Evolutionary conservation across 805 yeast species (phyloP), one percentile per base, ranked within the genome.

Genomic region (Candida tallmaniae): DNA sequence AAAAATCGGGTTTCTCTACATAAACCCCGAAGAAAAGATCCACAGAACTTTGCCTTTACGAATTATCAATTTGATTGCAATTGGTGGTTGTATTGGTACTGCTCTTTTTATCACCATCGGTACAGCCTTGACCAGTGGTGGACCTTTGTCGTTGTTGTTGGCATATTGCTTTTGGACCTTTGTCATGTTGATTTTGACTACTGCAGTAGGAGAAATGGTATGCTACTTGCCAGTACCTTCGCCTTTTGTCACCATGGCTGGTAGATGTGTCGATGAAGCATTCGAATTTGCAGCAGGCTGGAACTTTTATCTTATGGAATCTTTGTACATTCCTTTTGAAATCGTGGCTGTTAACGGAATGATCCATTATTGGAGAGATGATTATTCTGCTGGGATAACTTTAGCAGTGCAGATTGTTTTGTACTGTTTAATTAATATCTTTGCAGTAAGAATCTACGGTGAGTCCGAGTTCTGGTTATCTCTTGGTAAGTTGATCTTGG

Each of bases 331-430:
- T 45, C 75, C 76, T 9, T 68, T 68, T 60, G 54, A 72, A 60
- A 58, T 70, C 35, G 64, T 68, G 14, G 62, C 65, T 45, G 72
- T 72, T 35, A 74, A 76, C 39, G 70, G 76, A 17, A 70, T 76
- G 65, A 55, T 78, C 23, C 78, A 70, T 45, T 72, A 54, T 45
- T 72, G 78, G 76, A 52, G 72, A 42, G 64, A 57, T 35, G 74
- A 67, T 44, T 72, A 67, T 44, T 60, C 67, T 18, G 67, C 75
- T 9, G 76, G 70, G 14, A 69, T 70, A 31, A 60, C 76, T 9
- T 56, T 70, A 24, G 58, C 62, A 11, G 44, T 64, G 26, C 73
- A 68, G 41, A 56, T 72, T 31, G 61, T 44, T n/a, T 52, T 65
- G 10, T 71, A 72, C 38, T 57, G 68, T 9, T 37, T 51, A 4